Evolutionary conservation across 768 basidiomycete species (phyloP).

Genomic region (Lanmaoa rubissima): DNA sequence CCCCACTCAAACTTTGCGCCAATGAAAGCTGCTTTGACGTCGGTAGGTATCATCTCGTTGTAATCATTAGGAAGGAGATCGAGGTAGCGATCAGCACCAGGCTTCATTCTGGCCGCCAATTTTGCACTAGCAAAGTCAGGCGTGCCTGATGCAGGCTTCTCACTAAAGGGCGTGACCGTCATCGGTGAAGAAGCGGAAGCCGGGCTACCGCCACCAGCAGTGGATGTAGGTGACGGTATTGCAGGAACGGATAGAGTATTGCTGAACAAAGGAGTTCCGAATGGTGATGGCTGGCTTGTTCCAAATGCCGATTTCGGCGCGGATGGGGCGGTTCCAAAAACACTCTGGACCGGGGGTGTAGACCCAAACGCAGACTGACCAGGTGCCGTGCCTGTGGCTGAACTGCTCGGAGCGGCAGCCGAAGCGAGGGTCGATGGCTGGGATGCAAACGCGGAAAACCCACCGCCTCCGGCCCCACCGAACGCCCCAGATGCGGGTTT

Average conservation of each 20-base stretch:
- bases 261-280: slow-evolving; percentile 26
- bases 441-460: slow-evolving; percentile 52
- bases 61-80: slow-evolving; percentile 58
- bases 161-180: slow-evolving; percentile 18
- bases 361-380: slow-evolving; percentile 24
- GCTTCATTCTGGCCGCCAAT: slow-evolving; percentile 35
- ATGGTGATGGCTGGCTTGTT: slow-evolving; percentile 21
- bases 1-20: slow-evolving; percentile 63
- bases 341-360: slow-evolving; percentile 17
- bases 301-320: slow-evolving; percentile 19
- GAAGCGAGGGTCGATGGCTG: slow-evolving; percentile 44
- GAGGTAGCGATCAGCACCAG: slow-evolving; percentile 56
- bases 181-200: slow-evolving; percentile 30
- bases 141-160: slow-evolving; percentile 20
- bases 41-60: slow-evolving; percentile 48
- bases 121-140: slow-evolving; percentile 39
- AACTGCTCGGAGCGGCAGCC: slow-evolving; percentile 1
- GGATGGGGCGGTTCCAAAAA: slow-evolving; percentile 13
- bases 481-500: slow-evolving; percentile 55
- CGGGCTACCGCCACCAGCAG: slow-evolving; percentile 14
- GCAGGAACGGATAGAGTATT: slow-evolving; percentile 19
- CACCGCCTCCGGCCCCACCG: slow-evolving; percentile 40
- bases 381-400: slow-evolving; percentile 4
- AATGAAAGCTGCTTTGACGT: slow-evolving; percentile 52
- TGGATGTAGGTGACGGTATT: slow-evolving; percentile 19